Evolutionary conservation across 2,329 filamentous ascomycete genomes (phyloP).

Genomic region (Cercospora sesami): DNA sequence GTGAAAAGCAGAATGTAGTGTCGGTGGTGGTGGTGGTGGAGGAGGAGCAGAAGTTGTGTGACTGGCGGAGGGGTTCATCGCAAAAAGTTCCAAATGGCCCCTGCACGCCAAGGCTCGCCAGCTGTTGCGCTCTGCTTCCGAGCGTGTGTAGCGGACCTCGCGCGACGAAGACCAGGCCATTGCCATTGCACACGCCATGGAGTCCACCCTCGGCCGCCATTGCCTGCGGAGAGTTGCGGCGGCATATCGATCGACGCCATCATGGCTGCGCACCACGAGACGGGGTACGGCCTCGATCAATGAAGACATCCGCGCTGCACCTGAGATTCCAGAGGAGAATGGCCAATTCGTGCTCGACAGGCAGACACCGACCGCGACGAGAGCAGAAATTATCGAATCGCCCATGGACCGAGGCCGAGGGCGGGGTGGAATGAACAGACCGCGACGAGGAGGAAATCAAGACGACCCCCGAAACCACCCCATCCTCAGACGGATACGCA

Average conservation of each 20-base stretch:
- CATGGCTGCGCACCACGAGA: slow-evolving; percentile 26
- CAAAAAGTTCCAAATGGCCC: slow-evolving; percentile 5
- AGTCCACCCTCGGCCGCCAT: slow-evolving; percentile 33
- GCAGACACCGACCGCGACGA: slow-evolving; percentile 2
- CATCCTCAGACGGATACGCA: slow-evolving; percentile 55
- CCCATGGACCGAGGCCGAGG: slow-evolving; percentile 3
- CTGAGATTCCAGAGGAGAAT: slow-evolving; percentile 9
- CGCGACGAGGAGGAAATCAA: slow-evolving; percentile 18
- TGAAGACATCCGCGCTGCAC: slow-evolving; percentile 33
- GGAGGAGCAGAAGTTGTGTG: slow-evolving; percentile 12
- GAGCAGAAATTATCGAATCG: slow-evolving; percentile 25
- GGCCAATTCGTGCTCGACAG: slow-evolving; percentile 16
- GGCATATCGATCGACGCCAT: slow-evolving; percentile 30
- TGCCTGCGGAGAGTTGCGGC: slow-evolving; percentile 36
- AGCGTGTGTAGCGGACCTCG: not conserved
- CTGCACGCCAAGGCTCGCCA: not conserved
- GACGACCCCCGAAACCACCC: slow-evolving; percentile 18
- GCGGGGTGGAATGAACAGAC: slow-evolving; percentile 1
- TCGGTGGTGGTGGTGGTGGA: slow-evolving; percentile 15
- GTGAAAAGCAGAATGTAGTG: slow-evolving; percentile 10
- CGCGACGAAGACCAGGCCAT: not conserved
- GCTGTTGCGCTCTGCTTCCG: not conserved
- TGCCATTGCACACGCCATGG: slow-evolving; percentile 29
- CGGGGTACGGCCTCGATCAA: slow-evolving; percentile 35
- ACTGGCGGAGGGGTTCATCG: slow-evolving; percentile 9